A percentile compares a stretch with the other conserved stretches of the same genome.
Evolutionary conservation across 371 early-diverging fungal genomes (phyloP).

Genomic region (Mucor plumbeus): DNA sequence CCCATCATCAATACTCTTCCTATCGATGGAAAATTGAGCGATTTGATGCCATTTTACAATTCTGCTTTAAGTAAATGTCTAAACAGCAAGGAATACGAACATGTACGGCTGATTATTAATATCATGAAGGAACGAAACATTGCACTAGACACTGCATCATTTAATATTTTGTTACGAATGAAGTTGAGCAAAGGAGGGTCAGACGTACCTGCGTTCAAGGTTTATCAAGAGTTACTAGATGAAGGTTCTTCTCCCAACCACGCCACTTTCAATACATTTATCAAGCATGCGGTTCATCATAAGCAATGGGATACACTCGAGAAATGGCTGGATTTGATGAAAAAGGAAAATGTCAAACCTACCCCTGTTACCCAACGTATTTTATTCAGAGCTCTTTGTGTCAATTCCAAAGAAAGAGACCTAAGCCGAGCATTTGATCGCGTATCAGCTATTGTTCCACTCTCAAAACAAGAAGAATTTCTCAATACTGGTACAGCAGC

Average conservation of each 20-base stretch:
- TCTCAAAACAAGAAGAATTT: slow-evolving; percentile 19
- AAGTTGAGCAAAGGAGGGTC: slow-evolving; percentile 17
- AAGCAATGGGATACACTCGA: slow-evolving; percentile 32
- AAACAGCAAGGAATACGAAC: slow-evolving; percentile 20
- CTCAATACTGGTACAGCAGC: slow-evolving; percentile 26
- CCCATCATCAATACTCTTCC: slow-evolving; percentile 17
- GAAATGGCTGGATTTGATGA: slow-evolving; percentile 36
- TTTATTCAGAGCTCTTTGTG: slow-evolving; percentile 24
- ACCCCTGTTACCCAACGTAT: slow-evolving; percentile 38
- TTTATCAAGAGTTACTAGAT: slow-evolving; percentile 29
- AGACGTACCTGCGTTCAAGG: neutral
- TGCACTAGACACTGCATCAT: slow-evolving; percentile 35
- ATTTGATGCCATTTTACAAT: slow-evolving; percentile 31
- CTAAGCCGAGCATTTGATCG: slow-evolving; percentile 33
- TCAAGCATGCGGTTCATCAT: slow-evolving; percentile 28
- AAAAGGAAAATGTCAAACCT: slow-evolving; percentile 5
- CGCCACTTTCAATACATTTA: slow-evolving; percentile 47
- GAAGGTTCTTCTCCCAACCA: slow-evolving; percentile 29
- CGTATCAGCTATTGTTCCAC: neutral
- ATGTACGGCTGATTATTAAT: slow-evolving; percentile 26
- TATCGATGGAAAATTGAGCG: neutral
- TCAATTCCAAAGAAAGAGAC: slow-evolving; percentile 12
- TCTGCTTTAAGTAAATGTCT: slow-evolving; percentile 27
- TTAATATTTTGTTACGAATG: slow-evolving; percentile 35
- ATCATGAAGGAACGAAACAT: slow-evolving; percentile 31